Conservation (phyloP, 2,329 filamentous ascomycete genomes). For the Teratosphaeria destructans region DNA sequence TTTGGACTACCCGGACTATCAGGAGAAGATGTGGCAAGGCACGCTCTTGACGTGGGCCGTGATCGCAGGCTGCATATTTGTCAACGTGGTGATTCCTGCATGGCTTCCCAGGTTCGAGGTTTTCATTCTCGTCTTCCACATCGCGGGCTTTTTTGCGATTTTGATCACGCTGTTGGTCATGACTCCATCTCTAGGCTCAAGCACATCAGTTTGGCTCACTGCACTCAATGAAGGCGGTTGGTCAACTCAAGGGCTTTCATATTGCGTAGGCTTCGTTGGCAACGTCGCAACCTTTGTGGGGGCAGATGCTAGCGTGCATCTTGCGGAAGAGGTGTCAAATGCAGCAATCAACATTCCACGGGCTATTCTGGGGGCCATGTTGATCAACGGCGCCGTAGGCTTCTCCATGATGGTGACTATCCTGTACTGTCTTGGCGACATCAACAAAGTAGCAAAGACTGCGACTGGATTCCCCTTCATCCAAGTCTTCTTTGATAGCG, state of each 20-base stretch:
- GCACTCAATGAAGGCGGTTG: constrained; percentile 23
- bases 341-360: constrained; percentile 38
- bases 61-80: constrained; percentile 30
- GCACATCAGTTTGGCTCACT: constrained; percentile 22
- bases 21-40: constrained; percentile 28
- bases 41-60: constrained; percentile 32
- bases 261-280: constrained; percentile 25
- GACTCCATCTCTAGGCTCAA: constrained; percentile 16
- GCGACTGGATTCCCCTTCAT: constrained; percentile 40
- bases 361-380: constrained; percentile 38
- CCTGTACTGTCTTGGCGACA: constrained; percentile 34
- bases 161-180: constrained; percentile 34
- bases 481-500: constrained; percentile 41
- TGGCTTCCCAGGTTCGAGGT: constrained; percentile 33
- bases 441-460: constrained; percentile 31
- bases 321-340: constrained; percentile 42
- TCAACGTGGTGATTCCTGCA: constrained; percentile 40
- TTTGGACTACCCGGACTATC: constrained; percentile 29
- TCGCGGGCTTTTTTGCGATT: constrained; percentile 45
- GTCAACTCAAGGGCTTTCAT: constrained; percentile 25
- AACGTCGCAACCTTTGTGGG: constrained; percentile 27
- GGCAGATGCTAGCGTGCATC: constrained; percentile 36
- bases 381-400: constrained; percentile 39
- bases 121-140: constrained; percentile 34
- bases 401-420: constrained; percentile 36